These are phyloP conservation scores for Cordyceps militaris DNA, from an alignment of 2,329 filamentous ascomycete genomes.

Conservation along the genomic window DNA sequence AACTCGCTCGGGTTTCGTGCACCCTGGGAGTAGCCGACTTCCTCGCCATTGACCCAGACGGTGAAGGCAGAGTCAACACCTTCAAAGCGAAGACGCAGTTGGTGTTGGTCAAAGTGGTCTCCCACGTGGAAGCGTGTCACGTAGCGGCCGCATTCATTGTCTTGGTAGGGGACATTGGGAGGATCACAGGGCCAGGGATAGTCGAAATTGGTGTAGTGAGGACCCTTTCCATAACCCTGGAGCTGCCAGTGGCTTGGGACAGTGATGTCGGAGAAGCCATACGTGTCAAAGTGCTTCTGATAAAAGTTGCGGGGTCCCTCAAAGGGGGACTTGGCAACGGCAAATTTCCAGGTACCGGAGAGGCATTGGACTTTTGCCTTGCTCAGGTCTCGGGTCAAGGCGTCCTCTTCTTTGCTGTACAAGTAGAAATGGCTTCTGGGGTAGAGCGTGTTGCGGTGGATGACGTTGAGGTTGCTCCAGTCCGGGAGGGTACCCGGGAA, in stretches of 20 bases:
- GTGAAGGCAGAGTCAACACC: slow-evolving; percentile 68
- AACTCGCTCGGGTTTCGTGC: slow-evolving; percentile 68
- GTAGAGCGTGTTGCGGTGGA: slow-evolving; percentile 53
- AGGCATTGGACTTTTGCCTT: slow-evolving; percentile 36
- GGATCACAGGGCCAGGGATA: slow-evolving; percentile 63
- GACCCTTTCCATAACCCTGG: slow-evolving; percentile 55
- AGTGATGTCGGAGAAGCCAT: slow-evolving; percentile 34
- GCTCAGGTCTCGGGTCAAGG: slow-evolving; percentile 34
- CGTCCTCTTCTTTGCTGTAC: slow-evolving; percentile 41
- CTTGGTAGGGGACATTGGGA: slow-evolving; percentile 55
- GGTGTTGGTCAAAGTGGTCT: slow-evolving; percentile 37
- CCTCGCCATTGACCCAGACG: slow-evolving; percentile 60
- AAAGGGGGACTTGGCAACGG: slow-evolving; percentile 39
- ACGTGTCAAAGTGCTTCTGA: slow-evolving; percentile 28
- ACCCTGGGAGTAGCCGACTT: slow-evolving; percentile 67
- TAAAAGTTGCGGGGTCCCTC: slow-evolving; percentile 37
- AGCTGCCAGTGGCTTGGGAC: slow-evolving; percentile 68
- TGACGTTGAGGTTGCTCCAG: slow-evolving; percentile 53
- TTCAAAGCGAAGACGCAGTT: slow-evolving; percentile 64
- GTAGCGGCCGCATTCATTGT: slow-evolving; percentile 61
- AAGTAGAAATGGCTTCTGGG: slow-evolving; percentile 51
- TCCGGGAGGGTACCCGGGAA: slow-evolving; percentile 36
- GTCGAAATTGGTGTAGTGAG: slow-evolving; percentile 63
- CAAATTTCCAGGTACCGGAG: slow-evolving; percentile 50
- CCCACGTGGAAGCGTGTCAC: slow-evolving; percentile 48